Evolutionary conservation across 164 flowering plant genomes (phyloP), one percentile per base, ranked within the genome.

Genomic region (Brasenia schreberi): DNA sequence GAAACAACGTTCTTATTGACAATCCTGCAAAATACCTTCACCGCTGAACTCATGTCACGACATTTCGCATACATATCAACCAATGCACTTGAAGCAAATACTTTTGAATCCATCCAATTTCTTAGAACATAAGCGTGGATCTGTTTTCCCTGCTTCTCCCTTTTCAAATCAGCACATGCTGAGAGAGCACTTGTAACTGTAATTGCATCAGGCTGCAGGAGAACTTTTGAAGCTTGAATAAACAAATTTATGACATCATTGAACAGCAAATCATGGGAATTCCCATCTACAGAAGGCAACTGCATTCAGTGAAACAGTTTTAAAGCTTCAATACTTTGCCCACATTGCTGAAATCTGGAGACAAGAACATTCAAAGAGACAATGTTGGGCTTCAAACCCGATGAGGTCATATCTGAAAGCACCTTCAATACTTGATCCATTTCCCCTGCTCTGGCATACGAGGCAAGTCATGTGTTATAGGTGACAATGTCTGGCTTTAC

Each of bases 341-440:
- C 83, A 62, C 63, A 66, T 68, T 84, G 82, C 69, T 81, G 83
- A 72, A 82, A 84, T 42, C 85, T 82, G 69, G 84, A 74, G n/a
- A 84, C 65, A 42, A 81, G 59, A 45, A 70, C 66, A 49, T 80
- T 82, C 18, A 81, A 56, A 4, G 84, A 74, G 19, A 80, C 72
- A 65, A 74, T 53, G 56, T 80, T 77, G 42, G 85, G 84, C 73
- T 70, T 69, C 74, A 84, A 75, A 68, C 69, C 71, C 70, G 66
- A 68, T 52, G 56, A 70, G 39, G 42, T 53, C 84, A 82, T 82
- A 66, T 77, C 75, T 7, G 23, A 71, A 5, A 84, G 70, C 33
- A 82, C 63, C 71, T 69, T 64, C 52, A 68, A 84, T 63, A 79
- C 79, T 68, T 77, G 74, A 5, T 65, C 69, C 65, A 70, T 79